Evolutionary conservation across 495 filamentous ascomycete species (phyloP).

Genomic region (Penicillium soppii): DNA sequence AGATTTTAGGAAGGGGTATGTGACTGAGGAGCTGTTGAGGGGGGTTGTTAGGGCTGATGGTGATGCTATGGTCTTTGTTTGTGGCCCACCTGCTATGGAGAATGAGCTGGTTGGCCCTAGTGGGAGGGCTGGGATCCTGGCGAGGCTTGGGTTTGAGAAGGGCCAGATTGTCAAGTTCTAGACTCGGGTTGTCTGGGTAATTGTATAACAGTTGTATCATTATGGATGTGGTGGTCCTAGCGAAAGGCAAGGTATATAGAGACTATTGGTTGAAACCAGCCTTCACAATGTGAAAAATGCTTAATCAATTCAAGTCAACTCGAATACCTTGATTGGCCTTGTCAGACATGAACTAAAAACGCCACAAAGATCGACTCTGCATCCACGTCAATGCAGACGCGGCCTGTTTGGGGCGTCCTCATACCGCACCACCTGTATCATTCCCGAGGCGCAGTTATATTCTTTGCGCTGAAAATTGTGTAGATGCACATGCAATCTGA

Average conservation of each 20-base stretch:
- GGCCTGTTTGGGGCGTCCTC: not conserved
- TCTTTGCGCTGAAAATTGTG: no score
- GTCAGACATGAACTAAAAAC: not conserved
- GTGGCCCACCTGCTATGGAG: constrained; percentile 65
- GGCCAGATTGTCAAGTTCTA: constrained; percentile 58
- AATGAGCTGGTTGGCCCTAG: constrained; percentile 48
- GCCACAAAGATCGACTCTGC: not conserved
- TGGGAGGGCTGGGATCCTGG: constrained; percentile 41
- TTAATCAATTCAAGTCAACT: no score
- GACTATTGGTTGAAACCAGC: not conserved
- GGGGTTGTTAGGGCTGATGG: constrained; percentile 38
- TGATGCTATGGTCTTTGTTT: constrained; percentile 62
- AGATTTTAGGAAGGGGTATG: constrained; percentile 50
- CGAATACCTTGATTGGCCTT: no score
- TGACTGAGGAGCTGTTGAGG: constrained; percentile 56
- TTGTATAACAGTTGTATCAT: not conserved
- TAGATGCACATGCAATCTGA: not conserved
- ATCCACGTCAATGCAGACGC: constrained; percentile 1
- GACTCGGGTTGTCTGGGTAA: not conserved
- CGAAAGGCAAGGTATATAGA: no score
- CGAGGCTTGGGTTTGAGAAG: constrained; percentile 51
- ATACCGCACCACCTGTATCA: not conserved
- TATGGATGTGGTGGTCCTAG: not conserved
- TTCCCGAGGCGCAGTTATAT: no score
- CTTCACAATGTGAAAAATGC: not conserved